A percentile compares a stretch with the other conserved stretches of the same genome.
Conservation (phyloP, 345 rosid species). For the Cardamine occulta region DNA sequence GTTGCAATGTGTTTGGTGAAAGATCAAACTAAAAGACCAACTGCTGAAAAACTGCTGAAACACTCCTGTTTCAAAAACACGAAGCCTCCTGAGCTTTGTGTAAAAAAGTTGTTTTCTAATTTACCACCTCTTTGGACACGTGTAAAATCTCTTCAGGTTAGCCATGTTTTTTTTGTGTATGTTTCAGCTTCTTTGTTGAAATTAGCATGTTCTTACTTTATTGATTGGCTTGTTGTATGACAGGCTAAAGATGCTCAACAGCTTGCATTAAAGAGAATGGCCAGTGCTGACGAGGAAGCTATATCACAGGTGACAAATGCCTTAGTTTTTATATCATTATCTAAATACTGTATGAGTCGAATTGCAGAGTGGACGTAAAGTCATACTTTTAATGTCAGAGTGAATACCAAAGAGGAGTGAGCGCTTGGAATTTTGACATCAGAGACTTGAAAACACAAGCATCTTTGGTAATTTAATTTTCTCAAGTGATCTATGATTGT, state of each 20-base stretch:
- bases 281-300: constrained; percentile 95
- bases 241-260: constrained; percentile 98
- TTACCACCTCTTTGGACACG: constrained; percentile 93
- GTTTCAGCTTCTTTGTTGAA: constrained; percentile 31
- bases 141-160: constrained; percentile 94
- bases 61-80: constrained; percentile 92
- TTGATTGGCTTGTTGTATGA: constrained; percentile 37
- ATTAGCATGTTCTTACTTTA: constrained; percentile 4
- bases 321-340: constrained; percentile 22
- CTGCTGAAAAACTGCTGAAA: constrained; percentile 90
- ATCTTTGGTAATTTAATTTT: constrained; percentile 66
- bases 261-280: constrained; percentile 91
- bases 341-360: neutral
- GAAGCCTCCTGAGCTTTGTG: constrained; percentile 86
- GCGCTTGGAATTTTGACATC: constrained; percentile 98
- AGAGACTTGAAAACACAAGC: constrained; percentile 97
- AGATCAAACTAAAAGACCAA: constrained; percentile 98
- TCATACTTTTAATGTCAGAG: constrained; percentile 55
- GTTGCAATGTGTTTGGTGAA: constrained; percentile 99
- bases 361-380: constrained; percentile 19
- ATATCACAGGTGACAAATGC: constrained; percentile 71
- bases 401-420: constrained; percentile 98
- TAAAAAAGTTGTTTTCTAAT: constrained; percentile 74
- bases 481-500: constrained; percentile 1
- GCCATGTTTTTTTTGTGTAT: constrained; percentile 22